These are phyloP conservation scores for Pseudogymnoascus sp. DNA, from an alignment of 2,329 filamentous ascomycete species.

Conservation along the genomic window DNA sequence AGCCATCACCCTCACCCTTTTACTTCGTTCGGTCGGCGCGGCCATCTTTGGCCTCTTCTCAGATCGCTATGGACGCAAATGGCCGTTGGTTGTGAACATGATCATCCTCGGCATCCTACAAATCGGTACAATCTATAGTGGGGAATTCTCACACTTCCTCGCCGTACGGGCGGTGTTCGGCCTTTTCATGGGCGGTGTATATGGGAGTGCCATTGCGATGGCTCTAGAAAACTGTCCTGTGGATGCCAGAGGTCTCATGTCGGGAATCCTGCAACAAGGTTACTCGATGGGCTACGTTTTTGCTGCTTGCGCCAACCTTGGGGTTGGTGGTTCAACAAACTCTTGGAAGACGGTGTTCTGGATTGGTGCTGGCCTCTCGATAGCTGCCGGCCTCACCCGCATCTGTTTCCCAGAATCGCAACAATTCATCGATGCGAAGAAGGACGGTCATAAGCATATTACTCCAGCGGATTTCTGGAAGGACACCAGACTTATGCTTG, in stretches of 20 bases:
- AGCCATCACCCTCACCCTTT: slow-evolving; percentile 40
- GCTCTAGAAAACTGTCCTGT: slow-evolving; percentile 54
- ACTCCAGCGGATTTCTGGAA: slow-evolving; percentile 55
- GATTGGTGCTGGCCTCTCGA: slow-evolving; percentile 62
- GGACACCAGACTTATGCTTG: slow-evolving; percentile 63
- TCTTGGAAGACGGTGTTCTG: slow-evolving; percentile 74
- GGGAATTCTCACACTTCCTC: slow-evolving; percentile 46
- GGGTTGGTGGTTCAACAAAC: slow-evolving; percentile 56
- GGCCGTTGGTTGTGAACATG: slow-evolving; percentile 79
- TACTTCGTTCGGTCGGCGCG: slow-evolving; percentile 68
- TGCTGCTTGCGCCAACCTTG: slow-evolving; percentile 68
- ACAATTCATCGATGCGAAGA: slow-evolving; percentile 67
- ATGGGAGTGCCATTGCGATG: slow-evolving; percentile 72
- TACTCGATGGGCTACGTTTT: slow-evolving; percentile 72
- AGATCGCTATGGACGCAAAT: slow-evolving; percentile 74
- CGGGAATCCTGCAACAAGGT: slow-evolving; percentile 73
- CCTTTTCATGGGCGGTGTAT: slow-evolving; percentile 72
- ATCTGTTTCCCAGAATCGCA: slow-evolving; percentile 66
- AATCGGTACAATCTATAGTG: slow-evolving; percentile 68
- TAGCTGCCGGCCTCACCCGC: slow-evolving; percentile 61
- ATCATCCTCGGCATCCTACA: slow-evolving; percentile 60
- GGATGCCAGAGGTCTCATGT: slow-evolving; percentile 57
- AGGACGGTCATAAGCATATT: slow-evolving; percentile 46
- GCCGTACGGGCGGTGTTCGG: slow-evolving; percentile 70
- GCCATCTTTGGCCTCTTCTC: slow-evolving; percentile 69